Evolutionary conservation across 257 asterid species (phyloP), one percentile per base, ranked within the genome.

Genomic region (Jaltomata sinuosa): DNA sequence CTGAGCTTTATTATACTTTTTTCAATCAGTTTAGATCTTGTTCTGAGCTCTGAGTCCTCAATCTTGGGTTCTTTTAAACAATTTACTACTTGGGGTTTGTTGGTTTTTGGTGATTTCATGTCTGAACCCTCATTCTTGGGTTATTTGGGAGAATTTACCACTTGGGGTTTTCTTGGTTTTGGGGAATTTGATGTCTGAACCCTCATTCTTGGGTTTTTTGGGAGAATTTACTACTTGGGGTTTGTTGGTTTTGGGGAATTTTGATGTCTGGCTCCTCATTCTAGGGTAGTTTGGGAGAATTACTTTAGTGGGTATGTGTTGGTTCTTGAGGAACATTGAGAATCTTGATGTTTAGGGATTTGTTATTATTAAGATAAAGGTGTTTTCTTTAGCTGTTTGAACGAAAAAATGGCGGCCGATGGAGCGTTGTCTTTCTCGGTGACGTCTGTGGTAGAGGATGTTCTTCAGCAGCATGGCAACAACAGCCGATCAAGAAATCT

Each of bases 371-470:
- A 50, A 25, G 11, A 49, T 25, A 74, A 69, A 40, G 54, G 59
- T 57, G 67, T 42, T 1, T 21, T 82, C 25, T 84, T 59, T 64
- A 21, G 80, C 79, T 27, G 4, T 25, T 19, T 25, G 54, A 64
- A 40, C 38, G 65, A 68, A 81, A 85, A 67, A 83, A 92, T 93
- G 97, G 92, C 93, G 67, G 87, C 90, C 80, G 89, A 90, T 83
- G 89, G 84, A 80, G 93, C 91, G 79, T 87, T 92, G 83, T 84
- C 94, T 74, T 92, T 96, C 89, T 96, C 98, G 8, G 97, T 87
- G 84, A 94, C 95, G 74, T 95, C 99, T 34, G 92, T 94, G 45
- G 97, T 96, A 88, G 99, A 96, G 90, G 97, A 90, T 92, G 98
- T 96, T 86, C 97, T 96, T 84, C 98, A 96, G 79, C 99, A 93